Evolutionary conservation across 2,329 filamentous ascomycete species (phyloP).

Genomic region (Pseudogymnoascus sp.): DNA sequence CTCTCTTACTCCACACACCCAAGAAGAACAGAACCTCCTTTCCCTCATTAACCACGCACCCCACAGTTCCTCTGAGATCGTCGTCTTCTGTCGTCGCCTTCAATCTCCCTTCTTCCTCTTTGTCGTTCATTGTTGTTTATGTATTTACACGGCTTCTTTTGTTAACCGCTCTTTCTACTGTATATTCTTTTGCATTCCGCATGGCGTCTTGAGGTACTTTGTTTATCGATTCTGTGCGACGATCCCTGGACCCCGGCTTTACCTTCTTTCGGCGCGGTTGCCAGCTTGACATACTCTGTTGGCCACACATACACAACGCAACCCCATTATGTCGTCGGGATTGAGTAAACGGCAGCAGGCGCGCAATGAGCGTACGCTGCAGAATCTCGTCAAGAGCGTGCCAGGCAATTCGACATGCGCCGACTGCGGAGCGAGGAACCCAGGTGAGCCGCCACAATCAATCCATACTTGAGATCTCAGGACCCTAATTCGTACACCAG

Average conservation of each 20-base stretch:
- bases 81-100: not conserved
- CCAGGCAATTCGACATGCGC: slow-evolving; percentile 90
- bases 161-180: slow-evolving; percentile 2
- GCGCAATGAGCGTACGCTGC: slow-evolving; percentile 86
- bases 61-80: not conserved
- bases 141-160: not conserved
- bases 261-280: not conserved
- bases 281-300: not conserved
- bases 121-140: slow-evolving; percentile 4
- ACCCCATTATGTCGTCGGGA: slow-evolving; percentile 53
- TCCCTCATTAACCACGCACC: slow-evolving; percentile 1
- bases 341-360: slow-evolving; percentile 95
- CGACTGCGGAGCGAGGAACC: slow-evolving; percentile 85
- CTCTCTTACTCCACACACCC: slow-evolving; percentile 2
- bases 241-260: not conserved
- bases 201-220: slow-evolving; percentile 6
- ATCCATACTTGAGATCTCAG: not conserved
- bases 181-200: slow-evolving; percentile 4
- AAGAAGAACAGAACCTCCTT: slow-evolving; percentile 6
- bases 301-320: not conserved
- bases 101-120: slow-evolving; percentile 4
- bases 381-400: slow-evolving; percentile 77
- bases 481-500: slow-evolving; percentile 10
- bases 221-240: slow-evolving; percentile 5
- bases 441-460: slow-evolving; percentile 48